Base-by-base conservation (phyloP, 2,329 filamentous ascomycete genomes). In the Alternaria sp. region DNA sequence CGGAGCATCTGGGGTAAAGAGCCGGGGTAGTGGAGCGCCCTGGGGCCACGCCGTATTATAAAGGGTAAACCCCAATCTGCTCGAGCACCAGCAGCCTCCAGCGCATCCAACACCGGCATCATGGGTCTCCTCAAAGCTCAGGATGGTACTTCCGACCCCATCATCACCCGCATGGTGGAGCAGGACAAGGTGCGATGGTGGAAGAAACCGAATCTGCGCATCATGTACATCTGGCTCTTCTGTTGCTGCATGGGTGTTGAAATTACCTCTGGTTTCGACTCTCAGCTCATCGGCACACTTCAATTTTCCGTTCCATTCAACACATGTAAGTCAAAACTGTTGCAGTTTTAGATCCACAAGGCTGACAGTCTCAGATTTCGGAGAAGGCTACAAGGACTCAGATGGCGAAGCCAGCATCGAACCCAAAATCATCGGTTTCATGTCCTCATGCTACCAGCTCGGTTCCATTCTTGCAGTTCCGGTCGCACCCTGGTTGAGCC, bases 171-270 rank as follows among this genome's bases (percentile, higher is more conserved):
- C 64, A 78, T 84, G 71, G 80, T 82, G 28, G 79, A 68, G 63
- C 71, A 73, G 62, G 82, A 84, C 64, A 80, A 75, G 64, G 75
- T 82, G 14, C 74, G 73, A 69, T 84, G 82, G 81, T 83, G 80
- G 68, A 79, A 75, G 71, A 82, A 82, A 61, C 68, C 61, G 18
- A 80, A 83, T 63, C 69, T 81, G 14, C 71, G 80, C 51, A 30
- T 73, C 37, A 73, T 82, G 71, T 82, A 82, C 65, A 41, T 82
- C 15, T 73, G 72, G 46, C 73, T 82, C 46, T 77, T 79, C 61
- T 57, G 73, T 37, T 77, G 75, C 61, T 78, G 75, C 57, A 78
- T 80, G 77, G 78, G 78, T 46, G 75, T 79, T n/a, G 77, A 80
- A 54, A 77, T 79, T 60, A 80, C 78, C 20, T 79, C 77, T 55